Evolutionary conservation across 2,329 filamentous ascomycete genomes (phyloP).

Genomic region (Cytospora piceae): DNA sequence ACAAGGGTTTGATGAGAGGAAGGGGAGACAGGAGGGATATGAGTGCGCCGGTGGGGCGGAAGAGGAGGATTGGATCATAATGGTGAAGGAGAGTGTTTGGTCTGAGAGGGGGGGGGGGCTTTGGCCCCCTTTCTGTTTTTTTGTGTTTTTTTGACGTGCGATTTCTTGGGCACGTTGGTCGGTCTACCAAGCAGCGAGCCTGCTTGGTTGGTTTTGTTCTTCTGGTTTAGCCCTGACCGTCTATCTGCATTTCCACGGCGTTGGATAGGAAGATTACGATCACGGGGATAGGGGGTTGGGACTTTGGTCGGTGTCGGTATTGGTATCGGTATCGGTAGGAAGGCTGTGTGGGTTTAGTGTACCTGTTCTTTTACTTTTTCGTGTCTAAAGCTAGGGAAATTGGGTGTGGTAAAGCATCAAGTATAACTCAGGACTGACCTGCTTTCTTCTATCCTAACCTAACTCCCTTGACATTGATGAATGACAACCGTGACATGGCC

Average conservation of each 20-base stretch:
- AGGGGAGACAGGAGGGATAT: slow-evolving; percentile 47
- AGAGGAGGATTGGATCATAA: slow-evolving; percentile 26
- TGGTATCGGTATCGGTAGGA: not conserved
- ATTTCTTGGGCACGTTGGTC: not conserved
- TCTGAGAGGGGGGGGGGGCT: not conserved
- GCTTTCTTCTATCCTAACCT: not conserved
- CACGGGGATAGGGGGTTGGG: slow-evolving; percentile 17
- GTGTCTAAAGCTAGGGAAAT: not conserved
- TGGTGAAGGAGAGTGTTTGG: not conserved
- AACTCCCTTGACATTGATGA: not conserved
- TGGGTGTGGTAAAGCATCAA: not conserved
- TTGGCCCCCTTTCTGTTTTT: not conserved
- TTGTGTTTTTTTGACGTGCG: not conserved
- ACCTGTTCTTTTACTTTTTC: not conserved
- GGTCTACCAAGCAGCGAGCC: not conserved
- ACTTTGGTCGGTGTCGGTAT: not conserved
- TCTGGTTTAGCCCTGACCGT: slow-evolving; percentile 1
- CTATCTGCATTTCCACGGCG: slow-evolving; percentile 26
- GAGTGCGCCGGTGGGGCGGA: slow-evolving; percentile 46
- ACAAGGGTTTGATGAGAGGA: slow-evolving; percentile 60
- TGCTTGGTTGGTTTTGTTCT: slow-evolving; percentile 13
- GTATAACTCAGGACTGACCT: slow-evolving; percentile 13
- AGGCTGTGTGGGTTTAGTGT: slow-evolving; percentile 3
- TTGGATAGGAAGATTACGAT: slow-evolving; percentile 15
- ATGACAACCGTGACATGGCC: not conserved